Conservation (phyloP, 768 basidiomycete genomes). For the Tricholoma sp. region DNA sequence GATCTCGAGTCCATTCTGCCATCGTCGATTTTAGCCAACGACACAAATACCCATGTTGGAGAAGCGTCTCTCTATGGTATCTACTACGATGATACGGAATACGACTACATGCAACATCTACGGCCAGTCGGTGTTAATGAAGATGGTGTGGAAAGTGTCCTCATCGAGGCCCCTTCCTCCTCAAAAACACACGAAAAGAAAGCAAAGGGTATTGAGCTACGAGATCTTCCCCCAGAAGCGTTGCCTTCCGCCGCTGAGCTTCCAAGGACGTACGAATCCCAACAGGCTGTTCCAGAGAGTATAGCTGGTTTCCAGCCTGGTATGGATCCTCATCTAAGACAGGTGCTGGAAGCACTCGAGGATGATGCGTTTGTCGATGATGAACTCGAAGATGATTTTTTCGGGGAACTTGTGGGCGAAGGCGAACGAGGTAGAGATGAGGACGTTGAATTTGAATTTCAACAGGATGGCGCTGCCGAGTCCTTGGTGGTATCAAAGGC, state of each 20-base stretch:
- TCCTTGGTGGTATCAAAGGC: constrained; percentile 15
- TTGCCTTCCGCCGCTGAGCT: constrained; percentile 72
- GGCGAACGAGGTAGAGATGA: constrained; percentile 66
- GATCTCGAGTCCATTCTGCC: constrained; percentile 65
- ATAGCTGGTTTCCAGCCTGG: constrained; percentile 90
- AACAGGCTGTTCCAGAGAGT: constrained; percentile 74
- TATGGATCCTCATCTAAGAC: constrained; percentile 93
- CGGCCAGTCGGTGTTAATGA: constrained; percentile 71
- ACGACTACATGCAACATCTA: constrained; percentile 98
- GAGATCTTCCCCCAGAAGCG: constrained; percentile 62
- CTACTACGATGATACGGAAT: constrained; percentile 92
- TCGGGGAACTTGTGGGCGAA: constrained; percentile 61
- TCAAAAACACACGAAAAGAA: constrained; percentile 26
- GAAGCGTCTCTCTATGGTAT: constrained; percentile 88
- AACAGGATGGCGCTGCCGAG: constrained; percentile 42
- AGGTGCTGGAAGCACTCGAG: constrained; percentile 89
- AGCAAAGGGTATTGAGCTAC: constrained; percentile 33
- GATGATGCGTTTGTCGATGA: constrained; percentile 93
- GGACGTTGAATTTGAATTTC: constrained; percentile 61
- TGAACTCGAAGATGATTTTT: constrained; percentile 69
- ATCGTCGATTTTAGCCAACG: constrained; percentile 42
- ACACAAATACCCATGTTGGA: constrained; percentile 57
- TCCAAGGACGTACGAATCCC: constrained; percentile 67
- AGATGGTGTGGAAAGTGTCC: constrained; percentile 74
- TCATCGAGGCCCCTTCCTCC: constrained; percentile 67